These are phyloP conservation scores for Blastobotrys niveus DNA, from an alignment of 1,139 yeast genomes.

Conservation along the genomic window DNA sequence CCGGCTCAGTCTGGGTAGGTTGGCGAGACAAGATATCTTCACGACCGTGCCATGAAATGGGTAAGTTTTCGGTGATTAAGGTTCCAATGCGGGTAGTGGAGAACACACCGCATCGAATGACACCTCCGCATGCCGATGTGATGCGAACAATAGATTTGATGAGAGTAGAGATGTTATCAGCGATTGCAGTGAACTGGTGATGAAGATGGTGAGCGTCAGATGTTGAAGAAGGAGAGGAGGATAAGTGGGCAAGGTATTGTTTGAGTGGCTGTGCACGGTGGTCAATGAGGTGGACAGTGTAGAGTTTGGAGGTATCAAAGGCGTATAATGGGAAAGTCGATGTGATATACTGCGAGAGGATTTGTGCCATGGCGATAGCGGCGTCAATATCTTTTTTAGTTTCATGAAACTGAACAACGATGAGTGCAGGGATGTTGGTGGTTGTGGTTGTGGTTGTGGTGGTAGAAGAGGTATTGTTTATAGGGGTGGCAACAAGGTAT, in stretches of 20 bases:
- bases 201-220: too few relatives aligned
- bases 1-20: not conserved
- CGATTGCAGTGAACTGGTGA: not conserved
- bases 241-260: not conserved
- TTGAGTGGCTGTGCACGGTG: not conserved
- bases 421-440: too few relatives aligned
- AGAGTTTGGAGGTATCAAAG: not conserved
- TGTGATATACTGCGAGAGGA: not conserved
- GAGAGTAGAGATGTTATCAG: not conserved
- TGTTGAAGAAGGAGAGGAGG: not conserved
- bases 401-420: not conserved
- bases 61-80: not conserved
- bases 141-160: too few relatives aligned
- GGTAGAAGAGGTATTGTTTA: too few relatives aligned
- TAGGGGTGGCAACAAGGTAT: too few relatives aligned
- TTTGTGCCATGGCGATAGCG: not conserved
- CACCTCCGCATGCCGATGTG: not conserved
- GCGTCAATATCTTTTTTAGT: not conserved
- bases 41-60: not conserved
- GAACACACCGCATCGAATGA: not conserved
- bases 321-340: not conserved
- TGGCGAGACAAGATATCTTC: not conserved
- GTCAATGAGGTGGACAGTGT: not conserved
- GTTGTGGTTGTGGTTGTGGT: too few relatives aligned
- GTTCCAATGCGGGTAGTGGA: not conserved